Conservation (phyloP, 2,329 filamentous ascomycete genomes). For the Ascochyta clinopodiicola region DNA sequence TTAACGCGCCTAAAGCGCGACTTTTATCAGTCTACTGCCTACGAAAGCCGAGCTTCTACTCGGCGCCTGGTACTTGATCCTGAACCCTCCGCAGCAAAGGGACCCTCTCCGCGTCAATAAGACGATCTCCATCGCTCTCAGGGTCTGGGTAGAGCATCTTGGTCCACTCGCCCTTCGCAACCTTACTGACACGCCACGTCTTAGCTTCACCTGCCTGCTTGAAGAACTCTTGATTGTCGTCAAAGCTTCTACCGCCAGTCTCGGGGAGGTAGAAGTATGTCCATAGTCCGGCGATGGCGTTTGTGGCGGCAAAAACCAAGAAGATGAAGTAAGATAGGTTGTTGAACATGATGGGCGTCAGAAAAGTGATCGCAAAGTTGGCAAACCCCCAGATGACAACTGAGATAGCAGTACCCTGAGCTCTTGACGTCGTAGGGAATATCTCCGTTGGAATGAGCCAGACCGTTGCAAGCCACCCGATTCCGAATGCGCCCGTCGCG, state of each 20-base stretch:
- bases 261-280: slow-evolving; percentile 62
- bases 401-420: slow-evolving; percentile 61
- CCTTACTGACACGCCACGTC: slow-evolving; percentile 61
- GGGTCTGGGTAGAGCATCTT: slow-evolving; percentile 52
- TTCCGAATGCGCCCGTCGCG: slow-evolving; percentile 66
- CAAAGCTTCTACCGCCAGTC: slow-evolving; percentile 64
- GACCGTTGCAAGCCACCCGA: slow-evolving; percentile 65
- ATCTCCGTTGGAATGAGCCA: slow-evolving; percentile 68
- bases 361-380: slow-evolving; percentile 64
- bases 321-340: slow-evolving; percentile 66
- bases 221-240: slow-evolving; percentile 67
- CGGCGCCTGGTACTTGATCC: slow-evolving; percentile 50
- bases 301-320: slow-evolving; percentile 62
- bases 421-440: slow-evolving; percentile 61
- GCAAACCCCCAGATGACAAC: slow-evolving; percentile 64
- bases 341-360: slow-evolving; percentile 66
- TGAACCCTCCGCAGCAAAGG: slow-evolving; percentile 54
- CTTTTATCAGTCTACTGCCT: slow-evolving; percentile 8
- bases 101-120: slow-evolving; percentile 52
- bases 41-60: slow-evolving; percentile 16
- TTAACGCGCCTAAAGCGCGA: neutral
- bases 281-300: slow-evolving; percentile 61
- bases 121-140: slow-evolving; percentile 39
- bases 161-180: slow-evolving; percentile 60
- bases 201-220: slow-evolving; percentile 58